These are phyloP conservation scores for Ophiorrhiza pumila DNA, from an alignment of 257 asterid species.

Conservation along the genomic window DNA sequence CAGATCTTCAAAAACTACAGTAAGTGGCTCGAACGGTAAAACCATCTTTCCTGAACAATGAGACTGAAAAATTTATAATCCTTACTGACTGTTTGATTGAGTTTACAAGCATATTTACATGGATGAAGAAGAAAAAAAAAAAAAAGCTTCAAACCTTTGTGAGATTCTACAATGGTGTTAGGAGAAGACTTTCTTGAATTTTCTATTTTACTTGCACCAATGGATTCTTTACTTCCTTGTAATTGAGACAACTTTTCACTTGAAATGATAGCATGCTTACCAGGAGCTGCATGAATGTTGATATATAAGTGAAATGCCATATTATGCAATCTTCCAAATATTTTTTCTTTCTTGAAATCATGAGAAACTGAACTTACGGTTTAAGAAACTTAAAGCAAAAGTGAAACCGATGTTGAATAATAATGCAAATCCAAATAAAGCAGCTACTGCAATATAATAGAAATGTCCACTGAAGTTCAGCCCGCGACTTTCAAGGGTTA, in stretches of 20 bases:
- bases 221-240: slow-evolving; percentile 33
- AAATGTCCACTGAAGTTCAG: slow-evolving; percentile 38
- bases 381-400: slow-evolving; percentile 41
- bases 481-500: slow-evolving; percentile 53
- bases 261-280: slow-evolving; percentile 37
- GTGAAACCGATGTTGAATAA: slow-evolving; percentile 52
- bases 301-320: slow-evolving; percentile 15
- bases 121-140: neutral
- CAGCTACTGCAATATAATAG: slow-evolving; percentile 56
- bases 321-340: neutral
- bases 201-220: slow-evolving; percentile 1
- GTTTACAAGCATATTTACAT: neutral
- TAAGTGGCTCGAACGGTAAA: slow-evolving; percentile 57
- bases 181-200: slow-evolving; percentile 19
- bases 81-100: neutral
- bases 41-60: slow-evolving; percentile 48
- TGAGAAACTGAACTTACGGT: slow-evolving; percentile 29
- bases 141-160: slow-evolving; percentile 26
- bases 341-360: neutral
- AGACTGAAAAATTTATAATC: neutral
- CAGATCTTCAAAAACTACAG: slow-evolving; percentile 48
- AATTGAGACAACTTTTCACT: slow-evolving; percentile 23
- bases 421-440: slow-evolving; percentile 48
- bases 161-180: slow-evolving; percentile 17
- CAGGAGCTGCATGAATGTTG: slow-evolving; percentile 30